Percentiles rank a stretch among this genome's conserved stretches.
Conservation (phyloP, 176 grass and related monocot species). For the maize (Zea mays) region Zm-B73-REFERENCE-NAM-5.0 NC_050102.1:137989001-137989500, state of each 20-base stretch:
- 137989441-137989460: constrained; percentile 42
- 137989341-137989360: constrained; percentile 43
- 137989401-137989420: constrained; percentile 50
- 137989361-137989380: constrained; percentile 62
- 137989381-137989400: constrained; percentile 67
- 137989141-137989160: constrained; percentile 19
- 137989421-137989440: constrained; percentile 69
- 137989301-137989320: constrained; percentile 65
- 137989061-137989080: constrained; percentile 52
- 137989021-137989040: constrained; percentile 67
- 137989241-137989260: constrained; percentile 68
- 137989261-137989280: constrained; percentile 65
- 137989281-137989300: constrained; percentile 65
- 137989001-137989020: constrained; percentile 47
- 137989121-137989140: constrained; percentile 11
- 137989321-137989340: constrained; percentile 80
- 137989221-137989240: constrained; percentile 54
- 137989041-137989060: constrained; percentile 19
- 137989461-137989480: neutral
- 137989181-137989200: constrained; percentile 49
- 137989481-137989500: neutral
- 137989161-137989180: constrained; percentile 65
- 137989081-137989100: constrained; percentile 51
- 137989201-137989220: constrained; percentile 62
- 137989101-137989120: constrained; percentile 57